These are phyloP conservation scores for Tricholoma terreum DNA, from an alignment of 768 basidiomycete genomes.

Conservation along the genomic window DNA sequence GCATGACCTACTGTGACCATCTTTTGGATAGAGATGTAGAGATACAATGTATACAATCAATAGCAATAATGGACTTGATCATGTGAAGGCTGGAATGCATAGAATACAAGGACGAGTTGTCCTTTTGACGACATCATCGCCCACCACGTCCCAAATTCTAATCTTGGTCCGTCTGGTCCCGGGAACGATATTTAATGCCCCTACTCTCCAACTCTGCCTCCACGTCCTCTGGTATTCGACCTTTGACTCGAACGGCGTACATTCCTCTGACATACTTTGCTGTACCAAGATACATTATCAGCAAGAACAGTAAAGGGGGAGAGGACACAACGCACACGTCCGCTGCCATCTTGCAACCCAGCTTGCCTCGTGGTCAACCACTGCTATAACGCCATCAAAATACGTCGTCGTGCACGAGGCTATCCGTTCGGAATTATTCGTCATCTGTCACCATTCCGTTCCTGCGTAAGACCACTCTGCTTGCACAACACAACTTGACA, in stretches of 20 bases:
- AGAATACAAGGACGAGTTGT: background rate
- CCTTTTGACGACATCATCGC: too few relatives aligned
- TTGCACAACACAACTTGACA: constrained; percentile 12
- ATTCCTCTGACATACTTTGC: constrained; percentile 90
- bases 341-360: constrained; percentile 99
- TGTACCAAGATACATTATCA: constrained; percentile 27
- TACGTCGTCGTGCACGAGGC: constrained; percentile 84
- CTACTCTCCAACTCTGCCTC: constrained; percentile 75
- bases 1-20: constrained; percentile 57
- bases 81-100: background rate
- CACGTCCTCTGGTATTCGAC: constrained; percentile 81
- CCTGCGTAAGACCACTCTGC: background rate
- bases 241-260: constrained; percentile 89
- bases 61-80: background rate
- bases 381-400: constrained; percentile 89
- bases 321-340: constrained; percentile 57
- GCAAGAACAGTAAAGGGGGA: constrained; percentile 1
- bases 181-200: constrained; percentile 80
- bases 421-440: constrained; percentile 81
- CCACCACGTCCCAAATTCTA: constrained; percentile 25
- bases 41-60: background rate
- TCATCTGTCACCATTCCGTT: constrained; percentile 56
- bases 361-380: constrained; percentile 80
- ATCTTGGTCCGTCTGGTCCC: constrained; percentile 78
- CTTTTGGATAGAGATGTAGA: background rate